Evolutionary conservation across 352 stramenopile genomes (phyloP).

Genomic region (Thalassiosira oceanica): DNA sequence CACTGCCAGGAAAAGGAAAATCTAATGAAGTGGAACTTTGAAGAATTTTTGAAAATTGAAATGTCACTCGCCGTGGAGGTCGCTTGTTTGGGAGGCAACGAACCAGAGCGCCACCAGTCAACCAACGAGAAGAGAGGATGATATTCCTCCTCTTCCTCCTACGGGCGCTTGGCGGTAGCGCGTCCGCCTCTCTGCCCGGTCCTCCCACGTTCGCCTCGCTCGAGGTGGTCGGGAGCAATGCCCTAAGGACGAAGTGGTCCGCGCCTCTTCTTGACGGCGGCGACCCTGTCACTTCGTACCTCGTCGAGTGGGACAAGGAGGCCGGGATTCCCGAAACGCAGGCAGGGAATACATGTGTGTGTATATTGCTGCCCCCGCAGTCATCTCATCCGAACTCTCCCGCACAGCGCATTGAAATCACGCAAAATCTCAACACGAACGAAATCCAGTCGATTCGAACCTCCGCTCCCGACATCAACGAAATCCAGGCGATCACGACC

Average conservation of each 20-base stretch:
- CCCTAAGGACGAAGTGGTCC: constrained; percentile 80
- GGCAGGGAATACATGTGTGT: too few relatives aligned
- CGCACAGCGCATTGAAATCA: constrained; percentile 79
- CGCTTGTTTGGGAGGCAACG: too few relatives aligned
- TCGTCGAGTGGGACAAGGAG: constrained; percentile 40
- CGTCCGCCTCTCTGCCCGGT: constrained; percentile 35
- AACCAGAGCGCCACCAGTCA: too few relatives aligned
- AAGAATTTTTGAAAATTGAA: too few relatives aligned
- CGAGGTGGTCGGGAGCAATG: constrained; percentile 80
- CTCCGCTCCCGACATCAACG: constrained; percentile 83
- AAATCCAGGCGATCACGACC: constrained; percentile 87
- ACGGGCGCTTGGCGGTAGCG: too few relatives aligned
- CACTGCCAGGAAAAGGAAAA: too few relatives aligned
- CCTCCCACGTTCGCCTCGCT: constrained; percentile 43
- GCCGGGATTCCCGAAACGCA: constrained; percentile 17
- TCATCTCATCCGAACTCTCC: constrained; percentile 88
- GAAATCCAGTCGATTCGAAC: constrained; percentile 92
- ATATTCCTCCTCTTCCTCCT: too few relatives aligned
- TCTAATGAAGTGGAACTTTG: too few relatives aligned
- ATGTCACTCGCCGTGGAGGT: too few relatives aligned
- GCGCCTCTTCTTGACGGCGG: constrained; percentile 83
- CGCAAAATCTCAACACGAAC: constrained; percentile 87
- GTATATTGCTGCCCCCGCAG: too few relatives aligned
- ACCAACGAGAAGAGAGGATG: too few relatives aligned
- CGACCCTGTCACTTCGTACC: constrained; percentile 69